A percentile compares a stretch with the other conserved stretches of the same genome.
These are phyloP conservation scores for Acanthamoeba triangularis DNA, from an alignment of 208 protist genomes.

Conservation along the genomic window DNA sequence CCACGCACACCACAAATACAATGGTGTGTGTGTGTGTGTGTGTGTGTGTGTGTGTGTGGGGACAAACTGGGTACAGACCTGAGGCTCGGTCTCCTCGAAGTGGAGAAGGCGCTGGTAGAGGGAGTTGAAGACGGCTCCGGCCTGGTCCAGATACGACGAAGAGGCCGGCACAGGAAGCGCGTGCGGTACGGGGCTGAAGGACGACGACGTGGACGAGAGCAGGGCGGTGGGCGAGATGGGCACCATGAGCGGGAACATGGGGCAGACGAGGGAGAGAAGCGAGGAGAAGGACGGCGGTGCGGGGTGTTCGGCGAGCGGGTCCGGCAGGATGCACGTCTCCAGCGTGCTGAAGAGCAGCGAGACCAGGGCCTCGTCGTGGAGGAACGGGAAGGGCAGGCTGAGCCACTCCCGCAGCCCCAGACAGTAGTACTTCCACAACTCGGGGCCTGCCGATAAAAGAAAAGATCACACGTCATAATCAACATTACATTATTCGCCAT, in stretches of 20 bases:
- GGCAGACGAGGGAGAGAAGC: slow-evolving; percentile 15
- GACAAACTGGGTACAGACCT: not conserved
- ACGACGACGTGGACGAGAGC: slow-evolving; percentile 10
- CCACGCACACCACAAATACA: too few species aligned
- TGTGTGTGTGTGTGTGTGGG: not conserved
- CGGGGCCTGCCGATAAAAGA: not conserved
- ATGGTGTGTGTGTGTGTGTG: not conserved
- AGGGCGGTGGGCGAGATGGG: not conserved
- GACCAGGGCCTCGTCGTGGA: not conserved
- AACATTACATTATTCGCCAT: too few species aligned
- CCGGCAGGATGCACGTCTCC: not conserved
- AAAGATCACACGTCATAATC: not conserved
- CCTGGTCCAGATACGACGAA: slow-evolving; percentile 6
- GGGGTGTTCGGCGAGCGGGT: not conserved
- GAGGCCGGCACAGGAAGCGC: not conserved
- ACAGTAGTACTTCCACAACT: slow-evolving; percentile 55
- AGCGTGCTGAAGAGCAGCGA: not conserved
- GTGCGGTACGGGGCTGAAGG: not conserved
- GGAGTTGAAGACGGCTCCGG: not conserved
- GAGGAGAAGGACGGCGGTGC: not conserved
- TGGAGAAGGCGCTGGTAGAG: slow-evolving; percentile 6
- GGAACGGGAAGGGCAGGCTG: slow-evolving; percentile 30
- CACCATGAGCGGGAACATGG: slow-evolving; percentile 35
- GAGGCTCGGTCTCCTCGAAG: slow-evolving; percentile 6
- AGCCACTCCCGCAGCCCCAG: slow-evolving; percentile 29